Conservation (phyloP, 352 stramenopile species). For the Phytophthora podocarpi region DNA sequence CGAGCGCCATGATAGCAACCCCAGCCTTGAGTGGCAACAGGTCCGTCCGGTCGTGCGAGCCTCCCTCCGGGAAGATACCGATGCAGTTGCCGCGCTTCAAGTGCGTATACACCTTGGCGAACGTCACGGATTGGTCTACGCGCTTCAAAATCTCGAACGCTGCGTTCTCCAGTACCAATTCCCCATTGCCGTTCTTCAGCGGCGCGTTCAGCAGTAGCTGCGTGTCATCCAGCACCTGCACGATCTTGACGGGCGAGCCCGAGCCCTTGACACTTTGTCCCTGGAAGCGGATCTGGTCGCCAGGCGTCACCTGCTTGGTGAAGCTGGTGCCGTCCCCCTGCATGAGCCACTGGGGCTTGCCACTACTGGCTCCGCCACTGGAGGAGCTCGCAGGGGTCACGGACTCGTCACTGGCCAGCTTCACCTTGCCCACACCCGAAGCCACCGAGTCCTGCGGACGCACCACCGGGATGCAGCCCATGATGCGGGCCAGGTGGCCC, state of each 20-base stretch:
- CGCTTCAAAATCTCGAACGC: slow-evolving; percentile 91
- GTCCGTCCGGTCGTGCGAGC: slow-evolving; percentile 97
- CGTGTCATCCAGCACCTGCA: slow-evolving; percentile 86
- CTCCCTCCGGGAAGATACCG: slow-evolving; percentile 98
- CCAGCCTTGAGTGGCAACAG: slow-evolving; percentile 97
- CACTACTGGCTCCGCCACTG: slow-evolving; percentile 27
- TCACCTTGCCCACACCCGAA: slow-evolving; percentile 72
- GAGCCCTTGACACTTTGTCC: slow-evolving; percentile 83
- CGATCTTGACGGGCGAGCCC: slow-evolving; percentile 83
- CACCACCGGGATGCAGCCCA: slow-evolving; percentile 97
- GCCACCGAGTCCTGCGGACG: slow-evolving; percentile 94
- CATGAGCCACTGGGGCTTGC: slow-evolving; percentile 44
- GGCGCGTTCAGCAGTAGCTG: slow-evolving; percentile 70
- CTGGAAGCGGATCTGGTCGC: slow-evolving; percentile 83
- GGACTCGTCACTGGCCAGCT: slow-evolving; percentile 40
- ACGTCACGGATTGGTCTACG: slow-evolving; percentile 93
- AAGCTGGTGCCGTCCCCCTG: slow-evolving; percentile 76
- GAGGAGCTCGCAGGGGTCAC: slow-evolving; percentile 34
- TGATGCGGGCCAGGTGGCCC: slow-evolving; percentile 93
- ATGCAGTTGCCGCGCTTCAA: slow-evolving; percentile 91
- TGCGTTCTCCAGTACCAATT: slow-evolving; percentile 43
- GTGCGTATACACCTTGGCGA: slow-evolving; percentile 92
- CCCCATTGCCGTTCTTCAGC: slow-evolving; percentile 42
- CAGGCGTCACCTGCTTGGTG: slow-evolving; percentile 70
- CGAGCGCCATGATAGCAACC: slow-evolving; percentile 98